A percentile compares a stretch with the other conserved stretches of the same genome.
Conservation (phyloP, 768 basidiomycete species). For the Mrakia frigida region DNA sequence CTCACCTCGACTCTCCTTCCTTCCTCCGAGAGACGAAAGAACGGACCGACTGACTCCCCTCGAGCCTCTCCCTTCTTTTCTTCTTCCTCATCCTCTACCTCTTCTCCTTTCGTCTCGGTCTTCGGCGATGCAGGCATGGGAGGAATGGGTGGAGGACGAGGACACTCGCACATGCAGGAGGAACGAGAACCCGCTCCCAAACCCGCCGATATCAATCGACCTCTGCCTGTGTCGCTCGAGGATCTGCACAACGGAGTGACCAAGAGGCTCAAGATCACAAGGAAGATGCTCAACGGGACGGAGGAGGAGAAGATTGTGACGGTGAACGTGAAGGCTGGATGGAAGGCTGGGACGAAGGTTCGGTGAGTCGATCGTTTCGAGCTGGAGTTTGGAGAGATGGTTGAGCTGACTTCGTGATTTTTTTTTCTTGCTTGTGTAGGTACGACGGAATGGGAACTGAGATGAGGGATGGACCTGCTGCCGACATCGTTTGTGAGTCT, state of each 20-base stretch:
- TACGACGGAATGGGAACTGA: conserved; percentile 30
- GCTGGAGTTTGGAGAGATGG: background rate
- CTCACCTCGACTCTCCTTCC: conserved; percentile 30
- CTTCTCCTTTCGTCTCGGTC: conserved; percentile 12
- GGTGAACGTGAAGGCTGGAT: conserved; percentile 61
- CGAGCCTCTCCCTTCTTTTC: background rate
- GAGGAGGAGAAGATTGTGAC: conserved; percentile 75
- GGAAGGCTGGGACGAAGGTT: conserved; percentile 94
- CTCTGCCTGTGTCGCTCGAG: conserved; percentile 75
- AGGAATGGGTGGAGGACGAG: conserved; percentile 38
- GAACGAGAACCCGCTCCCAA: conserved; percentile 45
- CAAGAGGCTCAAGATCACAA: conserved; percentile 82
- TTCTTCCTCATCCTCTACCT: background rate
- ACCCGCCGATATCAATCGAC: conserved; percentile 61
- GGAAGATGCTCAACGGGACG: conserved; percentile 63
- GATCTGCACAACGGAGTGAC: conserved; percentile 74
- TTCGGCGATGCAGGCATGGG: conserved; percentile 49
- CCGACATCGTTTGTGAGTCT: conserved; percentile 64
- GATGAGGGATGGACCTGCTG: conserved; percentile 23
- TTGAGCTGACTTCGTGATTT: background rate
- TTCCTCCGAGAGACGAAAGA: too few relatives aligned
- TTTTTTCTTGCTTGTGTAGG: background rate
- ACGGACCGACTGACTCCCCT: background rate
- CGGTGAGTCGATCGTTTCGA: conserved; percentile 48
- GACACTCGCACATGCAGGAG: conserved; percentile 22